Percentiles rank a stretch among this genome's conserved stretches.
phyloP scores from a whole-genome alignment of 2,329 filamentous ascomycete species.

The Colletotrichum cereale region DNA sequence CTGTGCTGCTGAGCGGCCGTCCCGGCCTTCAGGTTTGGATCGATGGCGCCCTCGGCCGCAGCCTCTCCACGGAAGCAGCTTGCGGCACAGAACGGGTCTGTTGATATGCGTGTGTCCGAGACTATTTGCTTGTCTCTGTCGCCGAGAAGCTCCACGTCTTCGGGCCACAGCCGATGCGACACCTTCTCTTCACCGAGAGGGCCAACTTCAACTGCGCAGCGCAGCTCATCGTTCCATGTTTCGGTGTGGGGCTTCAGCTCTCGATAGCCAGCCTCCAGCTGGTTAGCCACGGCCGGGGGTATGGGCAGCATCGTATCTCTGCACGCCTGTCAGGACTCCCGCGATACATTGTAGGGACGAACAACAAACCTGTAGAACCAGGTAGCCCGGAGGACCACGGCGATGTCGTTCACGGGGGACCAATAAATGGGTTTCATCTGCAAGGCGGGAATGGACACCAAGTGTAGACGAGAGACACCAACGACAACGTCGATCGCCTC shows the following conservation, averaged over 20 bases:
- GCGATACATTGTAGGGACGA: not conserved
- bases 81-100: constrained; percentile 70
- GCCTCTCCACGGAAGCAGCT: constrained; percentile 71
- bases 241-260: constrained; percentile 90
- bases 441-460: constrained; percentile 84
- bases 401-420: constrained; percentile 92
- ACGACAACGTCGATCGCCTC: constrained; percentile 76
- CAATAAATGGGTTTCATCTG: constrained; percentile 98
- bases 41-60: constrained; percentile 65
- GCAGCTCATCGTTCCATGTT: constrained; percentile 92
- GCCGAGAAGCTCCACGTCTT: constrained; percentile 54
- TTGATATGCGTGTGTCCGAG: constrained; percentile 54
- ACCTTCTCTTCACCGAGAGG: constrained; percentile 93
- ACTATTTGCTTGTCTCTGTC: constrained; percentile 49
- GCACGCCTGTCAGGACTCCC: constrained; percentile 13
- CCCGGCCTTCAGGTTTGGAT: constrained; percentile 48
- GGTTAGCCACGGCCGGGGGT: constrained; percentile 87
- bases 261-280: constrained; percentile 89
- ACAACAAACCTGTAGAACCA: constrained; percentile 86
- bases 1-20: constrained; percentile 60
- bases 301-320: constrained; percentile 91
- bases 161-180: constrained; percentile 84
- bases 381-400: constrained; percentile 84
- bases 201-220: constrained; percentile 90
- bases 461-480: constrained; percentile 89